A percentile compares a stretch with the other conserved stretches of the same genome.
phyloP scores from a whole-genome alignment of 768 basidiomycete species.

The Lentinula lateritia region DNA sequence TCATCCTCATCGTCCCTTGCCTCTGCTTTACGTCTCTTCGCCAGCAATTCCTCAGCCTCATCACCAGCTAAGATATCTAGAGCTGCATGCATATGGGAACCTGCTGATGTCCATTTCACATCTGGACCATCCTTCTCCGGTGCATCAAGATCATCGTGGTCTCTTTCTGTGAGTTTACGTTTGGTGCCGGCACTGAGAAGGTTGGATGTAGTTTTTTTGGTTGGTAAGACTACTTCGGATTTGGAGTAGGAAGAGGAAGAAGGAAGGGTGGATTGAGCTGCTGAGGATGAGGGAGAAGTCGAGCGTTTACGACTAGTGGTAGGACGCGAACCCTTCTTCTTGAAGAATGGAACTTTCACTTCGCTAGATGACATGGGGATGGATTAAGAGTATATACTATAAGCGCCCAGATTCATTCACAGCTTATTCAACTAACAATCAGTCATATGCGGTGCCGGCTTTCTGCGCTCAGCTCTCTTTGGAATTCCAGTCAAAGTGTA shows the following conservation, averaged over 20 bases:
- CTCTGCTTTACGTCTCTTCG: conserved; percentile 60
- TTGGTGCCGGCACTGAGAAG: conserved; percentile 78
- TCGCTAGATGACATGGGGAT: conserved; percentile 34
- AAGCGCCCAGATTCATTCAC: background rate
- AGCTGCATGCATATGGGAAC: conserved; percentile 69
- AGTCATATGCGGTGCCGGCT: no score
- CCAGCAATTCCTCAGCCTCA: conserved; percentile 70
- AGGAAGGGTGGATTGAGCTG: conserved; percentile 23
- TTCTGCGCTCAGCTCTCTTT: no score
- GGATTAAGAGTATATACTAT: background rate
- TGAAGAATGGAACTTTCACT: conserved; percentile 80
- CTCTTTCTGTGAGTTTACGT: conserved; percentile 46
- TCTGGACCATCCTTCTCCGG: conserved; percentile 60
- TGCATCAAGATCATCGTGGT: conserved; percentile 38
- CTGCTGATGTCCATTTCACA: conserved; percentile 73
- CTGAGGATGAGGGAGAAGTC: conserved; percentile 43
- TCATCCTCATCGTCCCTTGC: conserved; percentile 45
- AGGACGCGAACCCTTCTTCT: conserved; percentile 77
- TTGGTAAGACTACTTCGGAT: conserved; percentile 75
- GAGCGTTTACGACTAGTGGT: conserved; percentile 74
- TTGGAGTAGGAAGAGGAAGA: conserved; percentile 38
- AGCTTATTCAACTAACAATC: background rate
- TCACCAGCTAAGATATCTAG: conserved; percentile 80
- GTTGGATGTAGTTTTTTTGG: conserved; percentile 59
- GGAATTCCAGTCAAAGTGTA: no score